phyloP scores from a whole-genome alignment of 2,329 filamentous ascomycete genomes.

The Ceratocystis cacaofunesta region DNA sequence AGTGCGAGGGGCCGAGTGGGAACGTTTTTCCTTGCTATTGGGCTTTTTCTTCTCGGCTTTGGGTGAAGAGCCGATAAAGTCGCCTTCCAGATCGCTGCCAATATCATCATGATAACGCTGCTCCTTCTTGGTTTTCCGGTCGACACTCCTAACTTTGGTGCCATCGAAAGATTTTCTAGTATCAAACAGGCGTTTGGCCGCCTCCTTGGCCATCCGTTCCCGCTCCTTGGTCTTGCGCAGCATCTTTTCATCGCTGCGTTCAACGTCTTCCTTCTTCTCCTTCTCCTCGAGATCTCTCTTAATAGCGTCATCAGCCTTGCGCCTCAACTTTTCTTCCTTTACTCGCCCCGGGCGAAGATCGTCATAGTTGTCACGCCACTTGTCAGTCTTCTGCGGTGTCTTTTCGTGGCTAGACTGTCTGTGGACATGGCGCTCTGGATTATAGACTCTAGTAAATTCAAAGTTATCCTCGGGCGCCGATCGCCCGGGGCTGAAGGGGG shows the following conservation, averaged over 20 bases:
- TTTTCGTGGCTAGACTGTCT: conserved; percentile 6
- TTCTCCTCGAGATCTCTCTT: conserved; percentile 28
- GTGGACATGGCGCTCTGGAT: neutral
- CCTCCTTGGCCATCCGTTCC: conserved; percentile 23
- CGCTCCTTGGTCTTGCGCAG: conserved; percentile 22
- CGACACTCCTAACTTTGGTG: neutral
- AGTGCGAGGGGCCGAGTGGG: neutral
- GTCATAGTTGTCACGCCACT: conserved; percentile 8
- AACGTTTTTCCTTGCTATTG: neutral
- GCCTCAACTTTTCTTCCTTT: conserved; percentile 25
- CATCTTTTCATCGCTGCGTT: conserved; percentile 24
- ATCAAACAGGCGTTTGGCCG: neutral
- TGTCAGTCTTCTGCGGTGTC: conserved; percentile 3
- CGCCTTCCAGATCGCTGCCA: neutral
- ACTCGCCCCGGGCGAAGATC: conserved; percentile 21
- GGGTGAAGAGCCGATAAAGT: neutral
- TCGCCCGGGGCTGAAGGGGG: neutral
- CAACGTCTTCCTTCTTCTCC: conserved; percentile 22
- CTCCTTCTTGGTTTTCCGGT: conserved; percentile 2
- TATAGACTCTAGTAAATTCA: neutral
- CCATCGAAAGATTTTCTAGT: neutral
- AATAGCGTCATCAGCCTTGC: conserved; percentile 21
- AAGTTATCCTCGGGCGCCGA: neutral
- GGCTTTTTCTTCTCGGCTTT: neutral
- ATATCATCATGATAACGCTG: neutral